Evolutionary conservation across 2,329 filamentous ascomycete species (phyloP).

Genomic region (Zarea fungicola): DNA sequence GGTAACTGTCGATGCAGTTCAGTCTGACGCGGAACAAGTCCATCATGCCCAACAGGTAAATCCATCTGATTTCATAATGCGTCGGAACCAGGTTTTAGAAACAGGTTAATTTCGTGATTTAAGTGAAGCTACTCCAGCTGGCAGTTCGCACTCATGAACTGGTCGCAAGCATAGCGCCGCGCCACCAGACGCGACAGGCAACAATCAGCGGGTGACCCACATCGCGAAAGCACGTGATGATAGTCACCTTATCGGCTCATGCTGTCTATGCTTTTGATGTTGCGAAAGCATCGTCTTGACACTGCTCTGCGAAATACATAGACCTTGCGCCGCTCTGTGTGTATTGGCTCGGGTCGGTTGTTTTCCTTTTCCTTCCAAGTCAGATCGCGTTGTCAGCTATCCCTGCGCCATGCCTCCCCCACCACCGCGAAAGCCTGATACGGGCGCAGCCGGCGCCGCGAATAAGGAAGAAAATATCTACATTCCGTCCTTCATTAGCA

Average conservation of each 20-base stretch:
- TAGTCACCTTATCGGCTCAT: constrained; percentile 12
- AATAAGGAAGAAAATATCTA: constrained; percentile 95
- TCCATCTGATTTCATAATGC: constrained; percentile 16
- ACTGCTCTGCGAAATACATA: neutral
- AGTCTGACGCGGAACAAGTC: constrained; percentile 83
- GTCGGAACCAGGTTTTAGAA: too few species aligned
- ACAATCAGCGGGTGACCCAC: neutral
- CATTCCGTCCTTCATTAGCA: constrained; percentile 96
- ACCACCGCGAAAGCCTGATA: constrained; percentile 29
- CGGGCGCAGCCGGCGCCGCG: constrained; percentile 37
- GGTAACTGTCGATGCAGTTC: constrained; percentile 95
- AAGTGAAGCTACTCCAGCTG: neutral
- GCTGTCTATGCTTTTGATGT: neutral
- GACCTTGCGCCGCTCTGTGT: too few species aligned
- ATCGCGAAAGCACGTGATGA: constrained; percentile 26
- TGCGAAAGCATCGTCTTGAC: neutral
- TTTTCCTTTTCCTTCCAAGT: too few species aligned
- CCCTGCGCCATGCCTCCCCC: constrained; percentile 20
- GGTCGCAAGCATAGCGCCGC: too few species aligned
- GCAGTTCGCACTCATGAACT: neutral
- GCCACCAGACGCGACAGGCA: constrained; percentile 8
- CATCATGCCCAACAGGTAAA: constrained; percentile 24
- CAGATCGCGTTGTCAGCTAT: neutral
- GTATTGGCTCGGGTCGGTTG: too few species aligned
- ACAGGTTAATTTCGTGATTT: neutral